Conservation (phyloP, 345 rosid genomes). For the Camelina sativa region DNA sequence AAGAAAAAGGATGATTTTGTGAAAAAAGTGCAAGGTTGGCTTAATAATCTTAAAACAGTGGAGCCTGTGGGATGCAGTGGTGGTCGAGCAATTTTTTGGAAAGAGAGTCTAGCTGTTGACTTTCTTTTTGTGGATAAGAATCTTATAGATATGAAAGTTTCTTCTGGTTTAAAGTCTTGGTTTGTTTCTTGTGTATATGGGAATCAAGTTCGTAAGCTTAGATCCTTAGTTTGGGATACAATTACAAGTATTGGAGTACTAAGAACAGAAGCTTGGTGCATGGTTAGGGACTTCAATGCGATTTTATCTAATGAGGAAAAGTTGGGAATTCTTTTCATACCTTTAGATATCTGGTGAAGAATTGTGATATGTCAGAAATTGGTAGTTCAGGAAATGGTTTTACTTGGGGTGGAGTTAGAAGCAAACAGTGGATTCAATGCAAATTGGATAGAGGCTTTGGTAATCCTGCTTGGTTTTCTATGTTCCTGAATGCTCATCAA, state of each 20-base stretch:
- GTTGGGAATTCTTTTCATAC: background rate
- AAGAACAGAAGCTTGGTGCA: background rate
- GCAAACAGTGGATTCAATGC: background rate
- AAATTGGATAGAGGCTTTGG: background rate
- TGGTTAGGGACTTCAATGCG: background rate
- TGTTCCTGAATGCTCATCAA: background rate
- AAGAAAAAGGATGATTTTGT: too few relatives aligned
- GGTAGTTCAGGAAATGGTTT: background rate
- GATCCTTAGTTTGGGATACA: background rate
- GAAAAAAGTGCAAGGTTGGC: too few relatives aligned
- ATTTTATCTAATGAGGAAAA: background rate
- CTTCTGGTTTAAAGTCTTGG: too few relatives aligned
- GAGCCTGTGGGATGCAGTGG: background rate
- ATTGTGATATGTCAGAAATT: background rate
- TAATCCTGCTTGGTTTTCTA: background rate
- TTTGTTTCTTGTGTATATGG: background rate
- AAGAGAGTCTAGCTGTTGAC: background rate
- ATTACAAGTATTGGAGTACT: background rate
- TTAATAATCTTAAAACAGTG: too few relatives aligned
- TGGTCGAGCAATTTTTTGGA: background rate
- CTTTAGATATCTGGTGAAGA: too few relatives aligned
- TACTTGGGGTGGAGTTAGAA: background rate
- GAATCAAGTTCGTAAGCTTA: background rate
- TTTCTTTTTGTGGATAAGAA: background rate
- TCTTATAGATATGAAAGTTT: background rate